Conservation (phyloP, 306 rosid species). For the Hippophae rhamnoides region DNA sequence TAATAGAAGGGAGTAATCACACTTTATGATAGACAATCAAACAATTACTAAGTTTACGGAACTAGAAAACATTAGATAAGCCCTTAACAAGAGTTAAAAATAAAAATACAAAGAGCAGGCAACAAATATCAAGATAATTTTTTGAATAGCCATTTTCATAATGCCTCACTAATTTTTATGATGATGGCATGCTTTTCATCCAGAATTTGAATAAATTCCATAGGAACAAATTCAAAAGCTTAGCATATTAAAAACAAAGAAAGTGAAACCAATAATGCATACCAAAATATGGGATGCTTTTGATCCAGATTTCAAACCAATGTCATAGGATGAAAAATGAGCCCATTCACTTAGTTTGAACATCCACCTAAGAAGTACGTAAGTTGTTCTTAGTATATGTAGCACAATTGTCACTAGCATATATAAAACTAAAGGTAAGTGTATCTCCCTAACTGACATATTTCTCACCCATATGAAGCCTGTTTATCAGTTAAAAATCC, state of each 20-base stretch:
- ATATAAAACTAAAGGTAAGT: neutral
- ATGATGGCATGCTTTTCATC: too few species aligned
- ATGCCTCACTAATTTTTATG: too few species aligned
- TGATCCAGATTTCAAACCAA: constrained; percentile 88
- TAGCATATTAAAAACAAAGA: constrained; percentile 7
- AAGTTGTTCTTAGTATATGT: neutral
- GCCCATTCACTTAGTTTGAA: constrained; percentile 97
- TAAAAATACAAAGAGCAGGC: too few species aligned
- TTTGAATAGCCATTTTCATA: too few species aligned
- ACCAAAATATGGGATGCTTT: constrained; percentile 89
- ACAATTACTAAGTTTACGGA: too few species aligned
- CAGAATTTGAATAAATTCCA: too few species aligned
- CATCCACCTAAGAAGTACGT: constrained; percentile 58
- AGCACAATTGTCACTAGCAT: constrained; percentile 4
- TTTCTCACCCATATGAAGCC: constrained; percentile 82
- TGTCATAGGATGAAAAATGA: constrained; percentile 72
- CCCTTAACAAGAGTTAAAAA: too few species aligned
- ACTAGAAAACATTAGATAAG: too few species aligned
- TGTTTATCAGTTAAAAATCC: constrained; percentile 89
- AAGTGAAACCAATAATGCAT: constrained; percentile 16
- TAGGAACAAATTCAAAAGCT: constrained; percentile 4
- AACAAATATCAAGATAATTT: too few species aligned
- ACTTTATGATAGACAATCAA: too few species aligned
- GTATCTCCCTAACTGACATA: neutral
- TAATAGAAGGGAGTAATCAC: too few species aligned